These are phyloP conservation scores for Camelina laxa DNA, from an alignment of 345 rosid species.

Conservation along the genomic window DNA sequence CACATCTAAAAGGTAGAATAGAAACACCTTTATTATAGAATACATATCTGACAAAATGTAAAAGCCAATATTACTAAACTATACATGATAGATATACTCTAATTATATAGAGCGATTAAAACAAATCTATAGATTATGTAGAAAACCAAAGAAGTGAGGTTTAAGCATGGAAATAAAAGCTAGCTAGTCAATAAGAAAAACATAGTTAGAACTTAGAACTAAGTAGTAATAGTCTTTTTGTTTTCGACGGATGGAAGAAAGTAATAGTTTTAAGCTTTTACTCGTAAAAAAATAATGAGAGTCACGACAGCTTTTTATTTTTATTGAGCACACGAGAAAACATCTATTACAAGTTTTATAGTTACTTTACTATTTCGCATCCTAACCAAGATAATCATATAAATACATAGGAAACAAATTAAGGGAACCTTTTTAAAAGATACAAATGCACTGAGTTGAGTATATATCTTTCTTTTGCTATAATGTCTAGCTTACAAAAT, in stretches of 20 bases:
- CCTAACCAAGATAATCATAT: neutral
- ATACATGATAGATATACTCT: no score
- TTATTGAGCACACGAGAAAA: constrained; percentile 20
- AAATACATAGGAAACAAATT: neutral
- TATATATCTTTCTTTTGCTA: neutral
- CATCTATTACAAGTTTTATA: constrained; percentile 14
- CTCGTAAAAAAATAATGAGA: neutral
- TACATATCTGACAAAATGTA: neutral
- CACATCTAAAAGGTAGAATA: neutral
- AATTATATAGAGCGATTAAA: no score
- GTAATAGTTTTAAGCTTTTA: neutral
- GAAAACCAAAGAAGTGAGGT: no score
- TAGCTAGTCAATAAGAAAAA: no score
- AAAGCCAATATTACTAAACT: no score
- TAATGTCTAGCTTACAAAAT: no score
- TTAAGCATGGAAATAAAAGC: neutral
- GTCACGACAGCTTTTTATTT: neutral
- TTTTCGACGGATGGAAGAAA: no score
- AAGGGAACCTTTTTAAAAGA: neutral
- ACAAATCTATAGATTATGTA: no score
- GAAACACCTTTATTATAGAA: neutral
- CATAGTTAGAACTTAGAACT: no score
- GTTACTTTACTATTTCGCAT: neutral
- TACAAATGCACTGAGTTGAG: neutral
- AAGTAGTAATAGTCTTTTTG: no score